Evolutionary conservation across 2,329 filamentous ascomycete species (phyloP), one percentile per base, ranked within the genome.

Genomic region (Pseudocercospora eumusae): DNA sequence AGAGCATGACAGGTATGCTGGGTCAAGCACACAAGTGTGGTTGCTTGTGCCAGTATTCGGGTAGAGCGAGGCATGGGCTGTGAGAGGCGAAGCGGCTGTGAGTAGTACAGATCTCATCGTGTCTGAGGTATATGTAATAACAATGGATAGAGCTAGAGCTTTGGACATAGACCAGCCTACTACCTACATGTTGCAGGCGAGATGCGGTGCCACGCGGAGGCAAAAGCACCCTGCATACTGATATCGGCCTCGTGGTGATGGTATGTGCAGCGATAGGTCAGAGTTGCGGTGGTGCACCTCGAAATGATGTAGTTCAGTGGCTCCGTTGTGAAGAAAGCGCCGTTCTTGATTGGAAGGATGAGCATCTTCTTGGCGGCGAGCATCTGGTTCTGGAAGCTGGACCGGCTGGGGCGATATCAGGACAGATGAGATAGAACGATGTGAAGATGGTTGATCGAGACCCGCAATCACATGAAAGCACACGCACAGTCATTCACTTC

Each of bases 21-120:
- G 66, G 13, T 64, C 56, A 15, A 86, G 73, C 15, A 78, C 75
- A 69, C 85, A 87, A 10, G 83, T 85, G 71, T 87, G 84, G 72
- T 87, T 86, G 47, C 78, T 70, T 18, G 77, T 76, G 65, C 78
- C 83, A 64, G 83, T 76, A 59, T 78, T 76, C 21, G 40, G 54
- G 57, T 82, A 82, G 4, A 82, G 73, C 61, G 77, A 75, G 21
- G 78, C 79, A 13, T 62, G 50, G 11, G 64, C 67, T 6, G 64
- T 40, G 3, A 62, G 60, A 10, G 68, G 63, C 25, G 59, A 52
- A 13, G 61, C 62, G 40, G 57, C 61, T 33, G 55, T 58, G 2
- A 64, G 54, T 44, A 59, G 57, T 28, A 63, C 52, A 13, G 50
- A 57, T 61, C 58, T 70, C 70, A 71, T 71, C 21, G 50, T 57